A percentile compares a stretch with the other conserved stretches of the same genome.
These are phyloP conservation scores for Diutina rugosa DNA, from an alignment of 1,139 yeast species.

Conservation along the genomic window DNA sequence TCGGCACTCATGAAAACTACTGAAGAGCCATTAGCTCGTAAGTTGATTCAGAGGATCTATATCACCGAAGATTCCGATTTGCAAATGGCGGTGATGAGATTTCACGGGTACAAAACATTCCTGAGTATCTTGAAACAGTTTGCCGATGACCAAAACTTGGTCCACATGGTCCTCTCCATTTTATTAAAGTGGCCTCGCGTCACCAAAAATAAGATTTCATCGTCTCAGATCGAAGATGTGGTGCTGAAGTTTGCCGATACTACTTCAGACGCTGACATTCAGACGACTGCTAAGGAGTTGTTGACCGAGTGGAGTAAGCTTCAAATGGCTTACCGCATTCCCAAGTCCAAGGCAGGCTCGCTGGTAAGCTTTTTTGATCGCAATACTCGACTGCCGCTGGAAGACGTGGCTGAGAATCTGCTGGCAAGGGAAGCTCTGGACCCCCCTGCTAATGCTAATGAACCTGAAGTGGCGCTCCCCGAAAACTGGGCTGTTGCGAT, in stretches of 20 bases:
- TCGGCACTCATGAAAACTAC: conserved; percentile 70
- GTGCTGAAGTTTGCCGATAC: conserved; percentile 31
- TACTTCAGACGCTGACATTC: conserved; percentile 12
- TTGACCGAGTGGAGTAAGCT: conserved; percentile 61
- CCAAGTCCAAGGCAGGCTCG: conserved; percentile 24
- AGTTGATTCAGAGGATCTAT: conserved; percentile 55
- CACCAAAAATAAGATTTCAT: conserved; percentile 70
- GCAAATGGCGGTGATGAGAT: conserved; percentile 48
- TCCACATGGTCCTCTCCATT: conserved; percentile 38
- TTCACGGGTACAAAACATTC: conserved; percentile 83
- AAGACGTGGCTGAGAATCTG: conserved; percentile 5
- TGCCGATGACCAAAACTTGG: conserved; percentile 22
- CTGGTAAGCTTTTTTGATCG: conserved; percentile 15
- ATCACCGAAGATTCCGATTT: conserved; percentile 42
- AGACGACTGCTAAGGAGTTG: conserved; percentile 27
- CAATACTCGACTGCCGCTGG: conserved; percentile 8
- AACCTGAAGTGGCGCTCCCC: conserved; percentile 20
- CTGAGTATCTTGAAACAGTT: conserved; percentile 30
- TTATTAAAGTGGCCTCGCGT: conserved; percentile 68
- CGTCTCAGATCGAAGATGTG: conserved; percentile 61
- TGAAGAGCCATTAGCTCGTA: conserved; percentile 51
- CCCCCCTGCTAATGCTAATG: conserved; percentile 2
- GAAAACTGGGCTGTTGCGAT: conserved; percentile 42
- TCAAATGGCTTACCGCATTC: conserved; percentile 77
- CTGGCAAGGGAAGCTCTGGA: conserved; percentile 26